Percentiles rank a stretch among this genome's conserved stretches.
These are phyloP conservation scores for Podospora anserina DNA, from an alignment of 495 filamentous ascomycete species.

Conservation along the genomic window DNA sequence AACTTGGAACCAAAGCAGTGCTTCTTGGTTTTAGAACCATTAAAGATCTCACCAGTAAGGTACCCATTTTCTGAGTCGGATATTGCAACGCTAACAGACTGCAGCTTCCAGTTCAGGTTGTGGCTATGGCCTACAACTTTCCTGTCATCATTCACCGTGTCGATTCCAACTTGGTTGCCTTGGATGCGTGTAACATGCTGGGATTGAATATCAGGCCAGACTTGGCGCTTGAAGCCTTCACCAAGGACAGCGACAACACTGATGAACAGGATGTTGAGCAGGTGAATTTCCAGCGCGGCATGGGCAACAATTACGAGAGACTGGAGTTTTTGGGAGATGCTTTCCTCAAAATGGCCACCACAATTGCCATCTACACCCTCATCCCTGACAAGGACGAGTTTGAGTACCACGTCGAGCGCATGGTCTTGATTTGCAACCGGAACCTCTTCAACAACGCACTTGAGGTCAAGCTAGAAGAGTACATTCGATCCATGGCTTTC, in stretches of 20 bases:
- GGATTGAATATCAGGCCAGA: slow-evolving; percentile 56
- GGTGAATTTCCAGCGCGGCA: slow-evolving; percentile 76
- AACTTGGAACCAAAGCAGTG: slow-evolving; percentile 39
- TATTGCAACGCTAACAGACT: background rate
- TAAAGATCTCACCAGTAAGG: slow-evolving; percentile 74
- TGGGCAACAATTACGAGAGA: slow-evolving; percentile 96
- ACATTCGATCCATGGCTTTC: slow-evolving; percentile 78
- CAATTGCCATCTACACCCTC: slow-evolving; percentile 73
- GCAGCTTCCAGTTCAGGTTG: slow-evolving; percentile 62
- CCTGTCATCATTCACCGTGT: slow-evolving; percentile 81
- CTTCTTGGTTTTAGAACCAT: slow-evolving; percentile 47
- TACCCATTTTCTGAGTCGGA: slow-evolving; percentile 21
- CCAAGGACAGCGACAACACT: slow-evolving; percentile 90
- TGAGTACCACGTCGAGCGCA: slow-evolving; percentile 84
- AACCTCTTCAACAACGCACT: slow-evolving; percentile 78
- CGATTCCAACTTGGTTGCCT: slow-evolving; percentile 75
- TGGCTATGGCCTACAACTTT: slow-evolving; percentile 66
- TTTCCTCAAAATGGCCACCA: slow-evolving; percentile 94
- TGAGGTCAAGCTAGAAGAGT: slow-evolving; percentile 66
- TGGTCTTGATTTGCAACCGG: slow-evolving; percentile 88
- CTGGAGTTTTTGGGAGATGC: slow-evolving; percentile 92
- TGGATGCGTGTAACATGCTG: slow-evolving; percentile 61
- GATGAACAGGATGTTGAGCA: slow-evolving; percentile 70
- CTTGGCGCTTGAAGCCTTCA: slow-evolving; percentile 83
- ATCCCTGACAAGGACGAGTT: slow-evolving; percentile 79